Conservation (phyloP, 164 flowering plant genomes). For the Umbellularia californica region DNA sequence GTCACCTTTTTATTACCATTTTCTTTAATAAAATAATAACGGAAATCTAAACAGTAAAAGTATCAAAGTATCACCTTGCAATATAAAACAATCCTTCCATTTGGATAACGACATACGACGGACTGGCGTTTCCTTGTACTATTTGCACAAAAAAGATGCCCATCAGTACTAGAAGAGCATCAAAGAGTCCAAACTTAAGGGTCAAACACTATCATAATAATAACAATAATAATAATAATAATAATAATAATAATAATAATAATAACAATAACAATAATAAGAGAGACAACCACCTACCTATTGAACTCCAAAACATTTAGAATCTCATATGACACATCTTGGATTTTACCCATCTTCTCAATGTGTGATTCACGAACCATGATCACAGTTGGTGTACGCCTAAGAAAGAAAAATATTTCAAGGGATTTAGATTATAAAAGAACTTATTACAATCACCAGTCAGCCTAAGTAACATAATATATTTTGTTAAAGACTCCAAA, state of each 20-base stretch:
- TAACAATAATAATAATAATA: no score
- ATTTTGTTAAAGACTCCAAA: not conserved
- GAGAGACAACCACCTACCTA: constrained; percentile 43
- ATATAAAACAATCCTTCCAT: constrained; percentile 91
- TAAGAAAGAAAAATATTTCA: constrained; percentile 18
- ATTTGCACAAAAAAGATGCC: constrained; percentile 9
- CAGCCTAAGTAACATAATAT: not conserved
- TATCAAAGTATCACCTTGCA: constrained; percentile 64
- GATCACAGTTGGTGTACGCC: constrained; percentile 93
- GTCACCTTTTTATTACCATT: not conserved
- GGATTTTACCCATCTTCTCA: constrained; percentile 84
- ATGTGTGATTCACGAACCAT: constrained; percentile 95
- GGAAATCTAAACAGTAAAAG: not conserved
- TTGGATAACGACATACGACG: constrained; percentile 87
- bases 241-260: no score
- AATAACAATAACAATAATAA: no score
- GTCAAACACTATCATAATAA: no score
- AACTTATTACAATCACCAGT: not conserved
- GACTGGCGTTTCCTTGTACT: constrained; percentile 99
- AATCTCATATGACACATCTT: constrained; percentile 85
- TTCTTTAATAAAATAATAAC: no score
- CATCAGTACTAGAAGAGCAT: not conserved
- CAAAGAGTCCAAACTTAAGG: constrained; percentile 7
- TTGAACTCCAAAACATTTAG: constrained; percentile 95
- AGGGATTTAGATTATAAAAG: not conserved